Conservation (phyloP, 805 yeast species). For the Wickerhamia fluorescens region DNA sequence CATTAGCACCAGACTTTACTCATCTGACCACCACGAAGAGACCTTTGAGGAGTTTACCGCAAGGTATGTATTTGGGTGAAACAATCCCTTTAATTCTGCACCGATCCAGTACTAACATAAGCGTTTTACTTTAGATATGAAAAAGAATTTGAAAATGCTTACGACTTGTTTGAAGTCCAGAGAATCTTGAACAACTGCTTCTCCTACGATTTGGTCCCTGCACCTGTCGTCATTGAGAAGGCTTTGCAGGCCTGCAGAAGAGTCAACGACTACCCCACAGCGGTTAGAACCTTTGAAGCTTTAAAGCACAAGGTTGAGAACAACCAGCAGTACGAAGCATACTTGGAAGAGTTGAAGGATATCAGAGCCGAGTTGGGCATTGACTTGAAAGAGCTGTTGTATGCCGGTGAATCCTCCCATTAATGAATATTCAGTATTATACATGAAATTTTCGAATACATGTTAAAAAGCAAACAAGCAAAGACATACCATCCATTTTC, state of each 20-base stretch:
- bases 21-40: conserved; percentile 76
- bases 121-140: conserved; percentile 78
- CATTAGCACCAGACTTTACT: conserved; percentile 55
- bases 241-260: conserved; percentile 98
- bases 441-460: no score
- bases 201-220: conserved; percentile 97
- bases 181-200: conserved; percentile 97
- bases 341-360: conserved; percentile 88
- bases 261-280: conserved; percentile 97
- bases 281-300: conserved; percentile 97
- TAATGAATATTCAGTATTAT: no score
- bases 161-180: conserved; percentile 45
- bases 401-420: conserved; percentile 14
- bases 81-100: conserved; percentile 1
- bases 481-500: no score
- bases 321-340: conserved; percentile 89
- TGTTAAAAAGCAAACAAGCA: no score
- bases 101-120: conserved; percentile 18
- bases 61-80: conserved; percentile 40
- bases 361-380: conserved; percentile 89
- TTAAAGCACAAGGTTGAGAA: conserved; percentile 94
- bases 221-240: conserved; percentile 91
- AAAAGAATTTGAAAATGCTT: conserved; percentile 91
- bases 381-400: conserved; percentile 87
- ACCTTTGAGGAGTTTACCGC: conserved; percentile 90